phyloP scores from a whole-genome alignment of 2,329 filamentous ascomycete genomes.

The Alternaria triticina region DNA sequence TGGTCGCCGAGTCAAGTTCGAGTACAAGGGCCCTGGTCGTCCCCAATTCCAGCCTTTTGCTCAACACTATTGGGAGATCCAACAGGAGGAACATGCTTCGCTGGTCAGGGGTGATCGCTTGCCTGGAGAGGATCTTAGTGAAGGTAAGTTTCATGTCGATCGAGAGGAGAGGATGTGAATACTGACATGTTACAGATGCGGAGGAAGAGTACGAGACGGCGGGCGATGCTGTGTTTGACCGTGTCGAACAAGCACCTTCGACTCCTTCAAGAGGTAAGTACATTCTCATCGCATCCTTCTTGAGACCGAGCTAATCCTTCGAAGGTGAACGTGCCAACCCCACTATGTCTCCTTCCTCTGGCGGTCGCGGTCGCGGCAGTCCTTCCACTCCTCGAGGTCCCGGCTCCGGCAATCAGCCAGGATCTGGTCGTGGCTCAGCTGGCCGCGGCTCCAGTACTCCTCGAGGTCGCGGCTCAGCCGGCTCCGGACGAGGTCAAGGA shows the following conservation, averaged over 20 bases:
- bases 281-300: background rate
- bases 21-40: background rate
- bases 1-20: background rate
- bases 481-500: background rate
- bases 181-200: background rate
- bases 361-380: background rate
- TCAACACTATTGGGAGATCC: background rate
- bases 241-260: background rate
- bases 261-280: background rate
- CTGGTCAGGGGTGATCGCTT: background rate
- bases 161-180: too few relatives aligned
- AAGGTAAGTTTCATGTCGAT: background rate
- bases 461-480: background rate
- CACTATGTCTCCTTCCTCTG: background rate
- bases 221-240: background rate
- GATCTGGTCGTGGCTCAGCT: background rate
- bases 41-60: background rate
- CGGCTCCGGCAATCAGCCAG: background rate
- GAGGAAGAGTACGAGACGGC: background rate
- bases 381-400: background rate
- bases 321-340: background rate
- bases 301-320: background rate
- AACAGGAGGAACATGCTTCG: background rate
- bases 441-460: background rate
- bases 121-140: background rate